Percentiles rank a stretch among this genome's conserved stretches.
These are phyloP conservation scores for Picea abies DNA, from an alignment of 83 land plant species.

Conservation along the genomic window DNA sequence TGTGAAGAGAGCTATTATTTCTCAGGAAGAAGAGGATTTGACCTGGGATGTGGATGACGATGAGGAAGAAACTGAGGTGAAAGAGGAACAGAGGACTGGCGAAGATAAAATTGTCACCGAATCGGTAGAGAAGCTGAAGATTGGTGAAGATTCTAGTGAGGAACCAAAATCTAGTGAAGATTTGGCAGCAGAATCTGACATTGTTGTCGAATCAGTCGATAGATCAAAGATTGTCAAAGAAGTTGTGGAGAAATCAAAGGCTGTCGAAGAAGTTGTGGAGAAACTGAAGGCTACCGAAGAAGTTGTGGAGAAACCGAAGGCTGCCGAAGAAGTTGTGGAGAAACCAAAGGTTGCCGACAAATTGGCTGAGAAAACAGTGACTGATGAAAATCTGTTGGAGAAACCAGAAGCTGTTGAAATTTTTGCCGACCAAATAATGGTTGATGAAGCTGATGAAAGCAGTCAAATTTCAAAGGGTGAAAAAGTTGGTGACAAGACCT, in stretches of 20 bases:
- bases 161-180: neutral
- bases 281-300: neutral
- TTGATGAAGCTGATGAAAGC: neutral
- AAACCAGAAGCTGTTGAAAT: neutral
- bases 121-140: neutral
- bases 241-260: neutral
- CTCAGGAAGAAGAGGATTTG: slow-evolving; percentile 75
- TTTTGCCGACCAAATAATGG: neutral
- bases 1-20: slow-evolving; percentile 76
- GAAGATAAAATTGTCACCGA: neutral
- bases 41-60: slow-evolving; percentile 83
- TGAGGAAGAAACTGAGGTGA: slow-evolving; percentile 33
- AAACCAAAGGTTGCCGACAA: neutral
- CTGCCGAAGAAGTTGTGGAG: neutral
- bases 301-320: neutral
- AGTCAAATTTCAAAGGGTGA: slow-evolving; percentile 10
- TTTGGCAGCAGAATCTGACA: neutral
- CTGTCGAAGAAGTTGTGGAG: neutral
- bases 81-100: slow-evolving; percentile 9
- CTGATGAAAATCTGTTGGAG: neutral
- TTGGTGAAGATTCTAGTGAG: neutral
- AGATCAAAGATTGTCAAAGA: neutral
- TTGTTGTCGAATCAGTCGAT: neutral
- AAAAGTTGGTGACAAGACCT: slow-evolving; percentile 10
- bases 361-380: neutral